Evolutionary conservation across 352 stramenopile species (phyloP).

Genomic region (Globisporangium radiosum): DNA sequence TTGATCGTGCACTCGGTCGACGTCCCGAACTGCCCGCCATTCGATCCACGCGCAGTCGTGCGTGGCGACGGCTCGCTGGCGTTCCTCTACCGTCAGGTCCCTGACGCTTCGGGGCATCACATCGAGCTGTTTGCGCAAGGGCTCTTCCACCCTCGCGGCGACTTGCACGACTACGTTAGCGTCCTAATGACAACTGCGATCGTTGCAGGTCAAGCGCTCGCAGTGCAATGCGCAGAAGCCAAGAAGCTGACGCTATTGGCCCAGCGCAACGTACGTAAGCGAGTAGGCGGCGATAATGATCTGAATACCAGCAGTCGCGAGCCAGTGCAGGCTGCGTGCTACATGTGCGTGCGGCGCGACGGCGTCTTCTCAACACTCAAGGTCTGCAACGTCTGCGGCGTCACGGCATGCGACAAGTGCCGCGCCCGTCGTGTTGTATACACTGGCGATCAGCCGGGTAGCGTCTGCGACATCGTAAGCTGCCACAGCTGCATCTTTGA

Average conservation of each 20-base stretch:
- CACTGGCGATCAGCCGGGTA: slow-evolving; percentile 2
- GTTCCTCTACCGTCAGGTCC: slow-evolving; percentile 31
- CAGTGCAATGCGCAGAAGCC: slow-evolving; percentile 35
- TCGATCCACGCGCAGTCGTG: slow-evolving; percentile 20
- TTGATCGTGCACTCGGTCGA: slow-evolving; percentile 41
- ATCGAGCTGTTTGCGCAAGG: slow-evolving; percentile 41
- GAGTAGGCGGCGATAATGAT: background rate
- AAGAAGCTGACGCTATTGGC: slow-evolving; percentile 51
- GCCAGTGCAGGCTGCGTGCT: slow-evolving; percentile 6
- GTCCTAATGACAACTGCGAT: slow-evolving; percentile 30
- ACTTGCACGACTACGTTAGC: slow-evolving; percentile 22
- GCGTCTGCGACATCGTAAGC: slow-evolving; percentile 16
- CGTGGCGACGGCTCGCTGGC: slow-evolving; percentile 27
- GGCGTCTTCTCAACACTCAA: slow-evolving; percentile 13
- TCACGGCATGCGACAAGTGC: slow-evolving; percentile 17
- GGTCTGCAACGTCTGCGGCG: slow-evolving; percentile 21
- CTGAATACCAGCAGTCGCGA: background rate
- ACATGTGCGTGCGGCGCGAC: slow-evolving; percentile 15
- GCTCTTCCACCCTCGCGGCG: slow-evolving; percentile 32
- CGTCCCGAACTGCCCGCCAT: slow-evolving; percentile 30
- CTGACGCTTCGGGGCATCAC: slow-evolving; percentile 15
- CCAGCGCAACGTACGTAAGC: slow-evolving; percentile 4
- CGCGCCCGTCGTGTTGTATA: slow-evolving; percentile 19
- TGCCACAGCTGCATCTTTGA: slow-evolving; percentile 32
- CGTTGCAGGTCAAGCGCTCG: slow-evolving; percentile 25